A percentile compares a stretch with the other conserved stretches of the same genome.
phyloP scores from a whole-genome alignment of 441 rosid species.

The Erysimum cheiri region DNA sequence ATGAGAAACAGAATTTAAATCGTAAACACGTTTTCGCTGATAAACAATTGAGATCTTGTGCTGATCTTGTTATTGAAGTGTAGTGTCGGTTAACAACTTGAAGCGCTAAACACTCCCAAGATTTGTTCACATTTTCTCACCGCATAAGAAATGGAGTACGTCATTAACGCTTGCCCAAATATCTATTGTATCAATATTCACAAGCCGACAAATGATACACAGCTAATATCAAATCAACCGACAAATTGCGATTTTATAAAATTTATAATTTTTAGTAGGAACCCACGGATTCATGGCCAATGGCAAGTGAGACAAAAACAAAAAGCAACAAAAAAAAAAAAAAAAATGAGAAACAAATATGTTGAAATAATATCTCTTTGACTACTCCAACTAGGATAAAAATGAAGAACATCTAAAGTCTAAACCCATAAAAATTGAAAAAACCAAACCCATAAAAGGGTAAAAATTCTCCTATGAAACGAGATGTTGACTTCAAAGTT shows the following conservation, averaged over 20 bases:
- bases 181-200: background rate
- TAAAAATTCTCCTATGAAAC: background rate
- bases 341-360: background rate
- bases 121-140: slow-evolving; percentile 36
- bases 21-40: slow-evolving; percentile 5
- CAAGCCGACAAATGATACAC: slow-evolving; percentile 28
- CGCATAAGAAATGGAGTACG: slow-evolving; percentile 3
- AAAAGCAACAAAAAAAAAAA: background rate
- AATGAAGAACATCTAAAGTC: too few relatives aligned
- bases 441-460: background rate
- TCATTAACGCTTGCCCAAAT: background rate
- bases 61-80: slow-evolving; percentile 25
- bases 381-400: background rate
- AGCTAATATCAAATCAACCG: slow-evolving; percentile 34
- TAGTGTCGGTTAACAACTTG: slow-evolving; percentile 36
- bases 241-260: slow-evolving; percentile 21
- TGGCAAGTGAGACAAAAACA: slow-evolving; percentile 8
- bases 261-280: slow-evolving; percentile 12
- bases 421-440: too few relatives aligned
- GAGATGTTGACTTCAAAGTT: background rate
- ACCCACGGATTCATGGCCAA: slow-evolving; percentile 26
- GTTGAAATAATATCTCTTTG: background rate
- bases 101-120: slow-evolving; percentile 16
- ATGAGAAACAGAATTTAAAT: background rate
- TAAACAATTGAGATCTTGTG: slow-evolving; percentile 26